Base-by-base conservation (phyloP, 2,329 filamentous ascomycete species). In the Scolecobasidium constrictum region DNA sequence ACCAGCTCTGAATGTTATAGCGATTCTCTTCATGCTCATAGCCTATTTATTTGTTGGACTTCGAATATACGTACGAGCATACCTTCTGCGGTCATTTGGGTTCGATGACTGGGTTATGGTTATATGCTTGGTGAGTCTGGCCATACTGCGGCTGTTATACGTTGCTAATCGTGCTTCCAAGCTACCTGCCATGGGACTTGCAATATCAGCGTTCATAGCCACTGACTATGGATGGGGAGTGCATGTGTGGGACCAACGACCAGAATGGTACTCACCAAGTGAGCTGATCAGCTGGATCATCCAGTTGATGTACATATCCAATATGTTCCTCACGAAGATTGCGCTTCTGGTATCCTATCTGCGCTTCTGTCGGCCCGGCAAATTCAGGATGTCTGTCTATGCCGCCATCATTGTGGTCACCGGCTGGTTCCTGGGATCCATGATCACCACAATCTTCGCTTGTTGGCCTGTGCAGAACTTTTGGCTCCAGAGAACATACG, bases 1-100 rank as follows among this genome's bases (percentile, higher is more conserved):
- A 0, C 57, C 57, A 4, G 54, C 52, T 1, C 52, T 68, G 19
- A 36, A 43, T 12, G 21, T 45, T 15, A 26, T 43, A n/a, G 38
- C 35, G 38, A n/a, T 17, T 13, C 23, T 26, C 9, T 45, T 45
- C 23, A 37, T 38, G 9, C 15, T 16, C 13, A 23, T 46, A 5
- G 44, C 44, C 15, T 36, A 41, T 19, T 7, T 44, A 13, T 19
- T 33, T 6, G 37, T 47, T 18, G 16, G 13, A 4, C n/a, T 46
- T 3, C 11, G 45, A 19, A 19, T 47, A 4, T 46, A 46, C 22
- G 26, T 35, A 18, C 16, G 45, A n/a, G 18, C 37, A 13, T 40
- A 20, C 9, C 20, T 47, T 9, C 28, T 44, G 15, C 12, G 31
- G 16, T 47, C 34, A 43, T 47, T 47, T 20, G 45, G 45, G 5